These are phyloP conservation scores for Monosporascus sp. DNA, from an alignment of 2,329 filamentous ascomycete species.

Conservation along the genomic window DNA sequence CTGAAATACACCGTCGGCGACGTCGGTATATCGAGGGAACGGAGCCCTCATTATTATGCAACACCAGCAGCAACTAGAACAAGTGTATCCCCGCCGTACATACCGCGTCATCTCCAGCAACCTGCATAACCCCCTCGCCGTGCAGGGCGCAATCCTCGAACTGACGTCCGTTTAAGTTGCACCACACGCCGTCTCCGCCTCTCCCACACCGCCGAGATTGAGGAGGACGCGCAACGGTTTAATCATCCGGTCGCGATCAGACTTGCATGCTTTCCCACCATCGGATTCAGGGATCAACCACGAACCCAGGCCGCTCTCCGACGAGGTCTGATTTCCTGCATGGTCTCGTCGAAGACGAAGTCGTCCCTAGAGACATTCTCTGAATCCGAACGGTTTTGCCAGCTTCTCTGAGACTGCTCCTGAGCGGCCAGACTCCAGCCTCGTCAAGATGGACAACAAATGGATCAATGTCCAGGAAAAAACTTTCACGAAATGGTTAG, in stretches of 20 bases:
- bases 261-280: slow-evolving; percentile 41
- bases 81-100: background rate
- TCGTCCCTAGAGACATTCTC: slow-evolving; percentile 29
- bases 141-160: slow-evolving; percentile 6
- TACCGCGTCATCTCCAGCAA: background rate
- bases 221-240: slow-evolving; percentile 14
- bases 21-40: too few species aligned
- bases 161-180: background rate
- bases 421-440: slow-evolving; percentile 36
- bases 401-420: slow-evolving; percentile 40
- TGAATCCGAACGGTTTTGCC: slow-evolving; percentile 37
- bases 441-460: slow-evolving; percentile 61
- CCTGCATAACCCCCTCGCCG: slow-evolving; percentile 13
- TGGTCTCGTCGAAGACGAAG: slow-evolving; percentile 24
- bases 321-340: slow-evolving; percentile 19
- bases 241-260: slow-evolving; percentile 19
- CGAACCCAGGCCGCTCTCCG: slow-evolving; percentile 26
- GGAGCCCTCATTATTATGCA: background rate
- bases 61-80: background rate
- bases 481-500: slow-evolving; percentile 96
- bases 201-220: slow-evolving; percentile 16
- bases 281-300: slow-evolving; percentile 39
- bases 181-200: background rate
- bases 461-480: slow-evolving; percentile 89
- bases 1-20: too few species aligned